Percentiles rank a stretch among this genome's conserved stretches.
These are phyloP conservation scores for Neoboletus brunneissimus DNA, from an alignment of 768 basidiomycete genomes.

Conservation along the genomic window DNA sequence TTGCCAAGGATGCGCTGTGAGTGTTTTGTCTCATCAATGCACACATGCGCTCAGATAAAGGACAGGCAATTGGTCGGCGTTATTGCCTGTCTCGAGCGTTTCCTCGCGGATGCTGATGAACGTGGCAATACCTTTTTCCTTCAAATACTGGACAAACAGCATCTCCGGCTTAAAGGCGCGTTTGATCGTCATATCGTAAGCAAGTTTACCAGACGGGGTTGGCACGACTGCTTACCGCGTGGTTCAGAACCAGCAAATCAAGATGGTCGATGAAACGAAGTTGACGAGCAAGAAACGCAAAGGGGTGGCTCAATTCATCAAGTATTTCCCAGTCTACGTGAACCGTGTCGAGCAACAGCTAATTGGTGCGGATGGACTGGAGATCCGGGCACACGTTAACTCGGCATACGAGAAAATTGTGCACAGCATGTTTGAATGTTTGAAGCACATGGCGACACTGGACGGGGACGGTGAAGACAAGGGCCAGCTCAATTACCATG, in stretches of 20 bases:
- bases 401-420: slow-evolving; percentile 85
- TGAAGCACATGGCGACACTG: slow-evolving; percentile 96
- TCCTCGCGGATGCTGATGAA: slow-evolving; percentile 75
- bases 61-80: slow-evolving; percentile 83
- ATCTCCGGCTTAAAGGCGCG: slow-evolving; percentile 66
- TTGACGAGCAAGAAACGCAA: slow-evolving; percentile 88
- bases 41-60: slow-evolving; percentile 2
- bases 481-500: slow-evolving; percentile 94
- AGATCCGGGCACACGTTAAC: slow-evolving; percentile 76
- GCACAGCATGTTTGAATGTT: slow-evolving; percentile 84
- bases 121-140: slow-evolving; percentile 73
- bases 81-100: slow-evolving; percentile 73
- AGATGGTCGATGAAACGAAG: slow-evolving; percentile 86
- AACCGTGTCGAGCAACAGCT: slow-evolving; percentile 82
- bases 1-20: slow-evolving; percentile 76
- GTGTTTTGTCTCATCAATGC: not conserved
- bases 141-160: slow-evolving; percentile 77
- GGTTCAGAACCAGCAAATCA: slow-evolving; percentile 77
- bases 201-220: not conserved
- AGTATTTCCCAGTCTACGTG: slow-evolving; percentile 88
- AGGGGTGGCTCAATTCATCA: slow-evolving; percentile 89
- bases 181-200: slow-evolving; percentile 77
- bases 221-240: not conserved
- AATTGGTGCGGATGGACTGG: slow-evolving; percentile 68
- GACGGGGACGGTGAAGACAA: slow-evolving; percentile 94